Percentiles rank a stretch among this genome's conserved stretches.
These are phyloP conservation scores for Xylaria nigripes DNA, from an alignment of 495 filamentous ascomycete species.

Conservation along the genomic window DNA sequence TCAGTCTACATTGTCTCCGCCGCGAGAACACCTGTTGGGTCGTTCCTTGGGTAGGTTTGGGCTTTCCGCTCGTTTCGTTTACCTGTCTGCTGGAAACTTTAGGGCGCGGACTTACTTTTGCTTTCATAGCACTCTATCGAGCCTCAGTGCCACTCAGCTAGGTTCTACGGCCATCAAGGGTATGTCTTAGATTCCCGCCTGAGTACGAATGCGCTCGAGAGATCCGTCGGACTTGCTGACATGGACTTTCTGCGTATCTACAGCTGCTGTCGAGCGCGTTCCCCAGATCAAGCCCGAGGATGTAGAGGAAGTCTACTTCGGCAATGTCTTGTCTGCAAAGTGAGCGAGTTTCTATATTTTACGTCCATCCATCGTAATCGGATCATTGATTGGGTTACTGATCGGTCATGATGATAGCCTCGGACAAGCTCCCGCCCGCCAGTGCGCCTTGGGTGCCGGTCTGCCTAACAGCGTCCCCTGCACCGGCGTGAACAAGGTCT, in stretches of 20 bases:
- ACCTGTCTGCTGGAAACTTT: conserved; percentile 9
- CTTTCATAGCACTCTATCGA: conserved; percentile 59
- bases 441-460: conserved; percentile 83
- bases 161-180: conserved; percentile 89
- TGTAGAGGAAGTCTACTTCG: conserved; percentile 94
- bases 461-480: conserved; percentile 68
- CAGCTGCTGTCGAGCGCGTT: conserved; percentile 78
- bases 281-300: conserved; percentile 75
- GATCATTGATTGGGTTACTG: conserved; percentile 11
- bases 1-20: conserved; percentile 93
- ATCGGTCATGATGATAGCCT: conserved; percentile 50
- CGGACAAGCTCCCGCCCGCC: conserved; percentile 91
- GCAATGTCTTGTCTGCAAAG: conserved; percentile 96
- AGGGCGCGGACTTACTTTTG: conserved; percentile 13
- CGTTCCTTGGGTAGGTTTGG: conserved; percentile 73
- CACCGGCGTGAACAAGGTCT: conserved; percentile 98
- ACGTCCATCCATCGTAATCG: background rate
- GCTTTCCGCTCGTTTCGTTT: background rate
- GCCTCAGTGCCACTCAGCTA: conserved; percentile 75
- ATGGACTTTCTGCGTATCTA: conserved; percentile 9
- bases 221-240: conserved; percentile 1
- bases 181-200: conserved; percentile 28
- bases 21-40: conserved; percentile 83
- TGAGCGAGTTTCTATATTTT: conserved; percentile 49
- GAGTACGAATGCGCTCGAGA: conserved; percentile 2